Evolutionary conservation across 1,139 yeast genomes (phyloP), one percentile per base, ranked within the genome.

Genomic region (Taphrina betulina): DNA sequence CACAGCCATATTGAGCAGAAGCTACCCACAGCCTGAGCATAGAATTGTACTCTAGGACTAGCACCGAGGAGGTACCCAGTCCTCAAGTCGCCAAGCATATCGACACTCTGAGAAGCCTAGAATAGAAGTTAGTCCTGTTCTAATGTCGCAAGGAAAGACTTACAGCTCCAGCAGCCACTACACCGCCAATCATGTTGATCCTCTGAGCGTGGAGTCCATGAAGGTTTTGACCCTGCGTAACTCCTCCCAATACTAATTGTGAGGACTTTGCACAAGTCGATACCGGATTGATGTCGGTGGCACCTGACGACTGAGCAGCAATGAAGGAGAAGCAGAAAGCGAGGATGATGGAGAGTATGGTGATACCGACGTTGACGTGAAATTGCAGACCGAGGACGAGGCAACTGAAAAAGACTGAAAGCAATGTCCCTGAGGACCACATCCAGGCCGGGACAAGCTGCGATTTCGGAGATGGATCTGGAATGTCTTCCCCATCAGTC

Each of bases 101-200:
- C 58, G 12, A 56, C 58, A n/a, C 52, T 41, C 42, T 56, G 58
- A 3, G 58, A 34, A 16, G 58, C 58, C n/a, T n/a, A n/a, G n/a
- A n/a, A n/a, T n/a, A n/a, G n/a, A n/a, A n/a, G n/a, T n/a, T n/a
- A n/a, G n/a, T n/a, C n/a, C n/a, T n/a, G n/a, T n/a, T n/a, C n/a
- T n/a, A n/a, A n/a, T n/a, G n/a, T n/a, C n/a, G n/a, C n/a, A n/a
- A n/a, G n/a, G n/a, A n/a, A n/a, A n/a, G n/a, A n/a, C n/a, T n/a
- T n/a, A n/a, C n/a, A 3, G 58, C 52, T 8, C 53, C 55, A 19
- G 57, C 56, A 26, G 58, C 36, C 10, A 56, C 57, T 26, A 53
- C 43, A 14, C 58, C 58, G 3, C 57, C 57, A 7, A 44, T 51
- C 55, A 56, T 45, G 42, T 56, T 56, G 46, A 56, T 46, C 7